phyloP scores from a whole-genome alignment of 108 stramenopile species.

The Seminavis robusta region DNA sequence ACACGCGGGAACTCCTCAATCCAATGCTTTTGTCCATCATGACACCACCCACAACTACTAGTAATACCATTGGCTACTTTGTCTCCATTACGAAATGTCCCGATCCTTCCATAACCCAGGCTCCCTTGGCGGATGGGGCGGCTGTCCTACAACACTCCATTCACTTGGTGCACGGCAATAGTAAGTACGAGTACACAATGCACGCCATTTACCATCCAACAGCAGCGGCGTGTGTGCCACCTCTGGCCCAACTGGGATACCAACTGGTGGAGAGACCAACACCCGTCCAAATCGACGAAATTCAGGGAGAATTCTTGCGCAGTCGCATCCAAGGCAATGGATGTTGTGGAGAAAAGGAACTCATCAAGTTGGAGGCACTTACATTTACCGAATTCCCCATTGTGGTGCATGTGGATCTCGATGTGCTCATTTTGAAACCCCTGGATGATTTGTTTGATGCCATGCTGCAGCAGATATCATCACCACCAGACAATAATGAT shows the following conservation, averaged over 20 bases:
- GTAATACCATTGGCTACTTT: no score
- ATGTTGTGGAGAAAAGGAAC: constrained; percentile 89
- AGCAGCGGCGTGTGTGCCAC: constrained; percentile 35
- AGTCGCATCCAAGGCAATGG: constrained; percentile 64
- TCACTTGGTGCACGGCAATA: constrained; percentile 43
- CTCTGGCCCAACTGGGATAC: constrained; percentile 52
- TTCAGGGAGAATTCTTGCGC: constrained; percentile 57
- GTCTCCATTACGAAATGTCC: no score
- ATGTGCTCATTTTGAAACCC: constrained; percentile 81
- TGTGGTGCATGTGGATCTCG: constrained; percentile 93
- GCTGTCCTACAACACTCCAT: constrained; percentile 75
- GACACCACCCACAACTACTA: no score
- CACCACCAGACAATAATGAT: neutral
- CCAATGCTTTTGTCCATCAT: no score
- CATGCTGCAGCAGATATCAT: constrained; percentile 11
- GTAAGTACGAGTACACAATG: constrained; percentile 45
- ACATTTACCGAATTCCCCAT: constrained; percentile 81
- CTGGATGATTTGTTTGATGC: constrained; percentile 74
- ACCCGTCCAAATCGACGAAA: constrained; percentile 68
- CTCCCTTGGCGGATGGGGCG: constrained; percentile 66
- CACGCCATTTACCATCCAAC: constrained; percentile 64
- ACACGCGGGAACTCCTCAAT: no score
- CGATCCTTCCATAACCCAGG: no score
- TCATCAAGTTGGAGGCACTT: constrained; percentile 93
- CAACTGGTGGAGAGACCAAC: constrained; percentile 44